These are phyloP conservation scores for Wickerhamiella bombiphila DNA, from an alignment of 805 yeast species.

Conservation along the genomic window DNA sequence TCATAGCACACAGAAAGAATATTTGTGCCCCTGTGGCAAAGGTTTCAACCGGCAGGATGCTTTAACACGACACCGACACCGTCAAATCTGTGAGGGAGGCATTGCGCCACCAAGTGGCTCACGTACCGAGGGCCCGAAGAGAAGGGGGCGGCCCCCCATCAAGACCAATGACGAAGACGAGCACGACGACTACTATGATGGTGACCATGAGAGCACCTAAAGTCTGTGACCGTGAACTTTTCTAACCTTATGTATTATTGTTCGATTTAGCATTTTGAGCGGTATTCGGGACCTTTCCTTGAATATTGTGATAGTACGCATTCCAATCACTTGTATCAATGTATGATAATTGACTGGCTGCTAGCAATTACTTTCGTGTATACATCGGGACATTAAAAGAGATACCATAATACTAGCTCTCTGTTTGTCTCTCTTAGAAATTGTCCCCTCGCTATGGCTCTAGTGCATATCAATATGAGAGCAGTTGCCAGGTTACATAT, in stretches of 20 bases:
- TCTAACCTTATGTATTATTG: background rate
- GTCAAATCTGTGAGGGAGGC: slow-evolving; percentile 77
- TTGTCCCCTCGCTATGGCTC: too few relatives aligned
- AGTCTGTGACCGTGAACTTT: too few relatives aligned
- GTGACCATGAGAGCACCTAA: too few relatives aligned
- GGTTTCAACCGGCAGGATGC: slow-evolving; percentile 85
- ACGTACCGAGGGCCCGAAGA: background rate
- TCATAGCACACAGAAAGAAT: slow-evolving; percentile 55
- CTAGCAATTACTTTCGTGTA: too few relatives aligned
- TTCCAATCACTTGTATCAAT: too few relatives aligned
- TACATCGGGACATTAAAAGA: too few relatives aligned
- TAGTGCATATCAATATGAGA: background rate
- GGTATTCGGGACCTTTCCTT: too few relatives aligned
- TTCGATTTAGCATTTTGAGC: slow-evolving; percentile 2
- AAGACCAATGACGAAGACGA: background rate
- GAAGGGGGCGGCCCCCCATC: slow-evolving; percentile 9
- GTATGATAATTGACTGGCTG: too few relatives aligned
- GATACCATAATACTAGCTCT: too few relatives aligned
- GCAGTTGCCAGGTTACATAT: background rate
- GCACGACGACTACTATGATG: background rate
- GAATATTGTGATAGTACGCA: too few relatives aligned
- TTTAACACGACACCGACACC: slow-evolving; percentile 58
- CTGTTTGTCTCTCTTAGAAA: too few relatives aligned
- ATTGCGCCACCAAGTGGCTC: slow-evolving; percentile 16
- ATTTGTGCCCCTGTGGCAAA: slow-evolving; percentile 84